Base-by-base conservation (phyloP, 306 rosid species). In the Gastrolobium bilobum region DNA sequence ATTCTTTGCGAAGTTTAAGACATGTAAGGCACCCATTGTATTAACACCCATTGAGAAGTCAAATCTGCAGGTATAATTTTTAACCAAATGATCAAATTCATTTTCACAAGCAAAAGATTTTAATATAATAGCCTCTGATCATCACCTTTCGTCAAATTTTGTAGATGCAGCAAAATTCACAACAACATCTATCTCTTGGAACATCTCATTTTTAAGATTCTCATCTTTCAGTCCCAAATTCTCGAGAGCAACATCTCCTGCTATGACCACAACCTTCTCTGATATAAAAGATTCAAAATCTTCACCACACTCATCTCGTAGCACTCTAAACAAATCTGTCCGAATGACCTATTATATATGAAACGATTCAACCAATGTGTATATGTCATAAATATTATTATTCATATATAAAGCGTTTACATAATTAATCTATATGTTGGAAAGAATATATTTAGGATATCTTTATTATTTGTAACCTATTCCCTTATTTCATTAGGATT, bases 321-420 rank as follows among this genome's bases (percentile, higher is more conserved):
- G 33, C 70, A 87, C 74, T 67, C 69, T 61, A 51, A 90, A 92
- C 64, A 92, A 60, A 30, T 92, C 92, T 31, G 79, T 88, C 9
- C 68, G 68, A 51, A 90, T 10, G 6, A 90, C 79, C 91, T 90
- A 38, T 42, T 20, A 7, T 7, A 43, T 52, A 7, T 7, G 33
- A 35, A 14, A 40, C 10, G 2, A 52, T 35, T 11, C 3, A 52
- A 50, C 4, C 14, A 13, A 48, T 13, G 26, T 5, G 31, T 46
- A 15, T 38, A 68, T 68, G 9, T 10, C 61, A 54, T 0, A 44
- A 4, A 1, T 37, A 3, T 54, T 10, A 4, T 31, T 31, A 33
- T 4, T 7, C 6, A 13, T 8, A 14, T 15, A 9, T 5, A 3
- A 13, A n/a, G 35, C 48, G n/a, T 13, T 11, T 39, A n/a, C 7